Conservation (phyloP, 2,329 filamentous ascomycete genomes). For the Venturia asperata region DNA sequence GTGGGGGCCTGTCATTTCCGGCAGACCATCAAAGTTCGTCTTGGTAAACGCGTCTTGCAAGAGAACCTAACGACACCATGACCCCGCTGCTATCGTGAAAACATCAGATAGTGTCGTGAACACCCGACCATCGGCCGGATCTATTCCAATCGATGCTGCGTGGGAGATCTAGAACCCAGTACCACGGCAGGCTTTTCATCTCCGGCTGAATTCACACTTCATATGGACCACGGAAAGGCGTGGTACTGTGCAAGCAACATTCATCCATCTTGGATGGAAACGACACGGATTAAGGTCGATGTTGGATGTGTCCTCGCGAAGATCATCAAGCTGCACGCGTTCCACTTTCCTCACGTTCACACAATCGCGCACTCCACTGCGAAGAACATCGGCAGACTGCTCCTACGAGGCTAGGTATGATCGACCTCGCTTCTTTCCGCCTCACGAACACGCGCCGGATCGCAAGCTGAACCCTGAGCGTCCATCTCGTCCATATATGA, state of each 20-base stretch:
- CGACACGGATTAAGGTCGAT: neutral
- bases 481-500: neutral
- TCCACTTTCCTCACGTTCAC: neutral
- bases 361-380: neutral
- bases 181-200: neutral
- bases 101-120: neutral
- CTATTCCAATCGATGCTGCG: neutral
- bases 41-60: neutral
- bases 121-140: neutral
- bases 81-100: constrained; percentile 7
- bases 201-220: neutral
- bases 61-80: neutral
- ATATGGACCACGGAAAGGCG: neutral
- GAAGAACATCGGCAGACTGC: neutral
- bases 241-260: neutral
- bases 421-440: constrained; percentile 6
- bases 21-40: neutral
- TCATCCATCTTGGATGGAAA: neutral
- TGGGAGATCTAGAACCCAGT: neutral
- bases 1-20: constrained; percentile 3
- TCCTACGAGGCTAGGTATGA: neutral
- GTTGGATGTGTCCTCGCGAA: neutral
- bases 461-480: constrained; percentile 1
- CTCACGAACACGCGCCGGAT: constrained; percentile 1
- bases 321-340: neutral